Conservation (phyloP, 2,329 filamentous ascomycete species). For the Nakataea oryzae region DNA sequence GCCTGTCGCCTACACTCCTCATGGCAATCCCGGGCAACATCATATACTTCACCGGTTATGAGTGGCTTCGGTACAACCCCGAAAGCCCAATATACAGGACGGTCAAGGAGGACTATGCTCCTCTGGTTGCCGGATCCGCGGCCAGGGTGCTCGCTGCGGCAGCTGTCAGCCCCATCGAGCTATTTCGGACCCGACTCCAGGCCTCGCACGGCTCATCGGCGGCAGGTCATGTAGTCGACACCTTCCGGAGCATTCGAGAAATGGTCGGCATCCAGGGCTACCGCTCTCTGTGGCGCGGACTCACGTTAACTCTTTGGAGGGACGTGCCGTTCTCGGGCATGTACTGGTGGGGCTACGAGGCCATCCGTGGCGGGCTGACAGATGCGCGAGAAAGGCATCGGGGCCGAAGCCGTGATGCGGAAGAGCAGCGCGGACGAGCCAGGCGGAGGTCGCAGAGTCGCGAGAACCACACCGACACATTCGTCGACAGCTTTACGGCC, state of each 20-base stretch:
- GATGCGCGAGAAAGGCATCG: slow-evolving; percentile 50
- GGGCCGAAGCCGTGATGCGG: slow-evolving; percentile 26
- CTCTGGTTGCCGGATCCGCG: slow-evolving; percentile 67
- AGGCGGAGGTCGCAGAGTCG: slow-evolving; percentile 48
- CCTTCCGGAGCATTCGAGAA: slow-evolving; percentile 61
- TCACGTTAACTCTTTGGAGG: slow-evolving; percentile 87
- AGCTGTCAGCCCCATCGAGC: slow-evolving; percentile 81
- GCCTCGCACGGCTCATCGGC: slow-evolving; percentile 51
- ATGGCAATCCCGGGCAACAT: slow-evolving; percentile 96
- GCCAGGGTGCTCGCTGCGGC: slow-evolving; percentile 75
- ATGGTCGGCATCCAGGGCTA: slow-evolving; percentile 76
- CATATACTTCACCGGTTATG: slow-evolving; percentile 97
- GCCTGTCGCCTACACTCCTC: slow-evolving; percentile 81
- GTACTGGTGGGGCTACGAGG: slow-evolving; percentile 98
- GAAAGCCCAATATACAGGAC: slow-evolving; percentile 59
- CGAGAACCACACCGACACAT: slow-evolving; percentile 66
- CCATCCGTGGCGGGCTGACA: slow-evolving; percentile 60
- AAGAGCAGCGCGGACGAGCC: slow-evolving; percentile 26
- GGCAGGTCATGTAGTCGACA: slow-evolving; percentile 67
- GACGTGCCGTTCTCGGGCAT: slow-evolving; percentile 95
- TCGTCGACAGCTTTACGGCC: slow-evolving; percentile 80
- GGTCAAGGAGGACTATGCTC: slow-evolving; percentile 61
- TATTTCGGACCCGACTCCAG: slow-evolving; percentile 88
- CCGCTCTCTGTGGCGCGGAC: slow-evolving; percentile 75
- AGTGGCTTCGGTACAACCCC: slow-evolving; percentile 73